Conservation (phyloP, 2,329 filamentous ascomycete species). For the Pseudofabraea citricarpa region DNA sequence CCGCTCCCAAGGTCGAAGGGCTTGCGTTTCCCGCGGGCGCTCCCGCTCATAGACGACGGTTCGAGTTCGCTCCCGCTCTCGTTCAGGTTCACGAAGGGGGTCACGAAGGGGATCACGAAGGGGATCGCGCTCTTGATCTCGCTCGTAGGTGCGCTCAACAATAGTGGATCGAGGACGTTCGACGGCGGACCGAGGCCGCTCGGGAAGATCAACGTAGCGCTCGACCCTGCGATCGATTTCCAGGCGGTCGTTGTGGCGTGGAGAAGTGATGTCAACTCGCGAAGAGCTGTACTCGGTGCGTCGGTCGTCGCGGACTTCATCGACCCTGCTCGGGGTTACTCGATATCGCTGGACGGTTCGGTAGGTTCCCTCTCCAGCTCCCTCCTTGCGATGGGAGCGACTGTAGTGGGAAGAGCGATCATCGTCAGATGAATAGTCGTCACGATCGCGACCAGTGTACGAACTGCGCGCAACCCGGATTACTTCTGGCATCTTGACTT, state of each 20-base stretch:
- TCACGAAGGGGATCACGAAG: slow-evolving; percentile 35
- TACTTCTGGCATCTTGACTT: slow-evolving; percentile 19
- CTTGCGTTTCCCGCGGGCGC: slow-evolving; percentile 36
- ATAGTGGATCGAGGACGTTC: slow-evolving; percentile 18
- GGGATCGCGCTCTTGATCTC: slow-evolving; percentile 21
- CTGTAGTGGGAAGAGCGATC: slow-evolving; percentile 18
- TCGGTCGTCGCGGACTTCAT: slow-evolving; percentile 23
- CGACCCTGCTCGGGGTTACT: slow-evolving; percentile 22
- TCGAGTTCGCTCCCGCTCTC: slow-evolving; percentile 21
- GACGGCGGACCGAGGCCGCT: slow-evolving; percentile 23
- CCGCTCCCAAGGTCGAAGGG: slow-evolving; percentile 29
- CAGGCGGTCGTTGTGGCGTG: slow-evolving; percentile 19
- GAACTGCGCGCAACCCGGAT: slow-evolving; percentile 16
- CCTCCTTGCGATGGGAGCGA: slow-evolving; percentile 9
- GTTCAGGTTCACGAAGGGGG: slow-evolving; percentile 32
- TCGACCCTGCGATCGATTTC: slow-evolving; percentile 27
- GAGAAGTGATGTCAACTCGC: slow-evolving; percentile 17
- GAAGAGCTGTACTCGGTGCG: slow-evolving; percentile 11
- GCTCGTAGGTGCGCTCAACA: slow-evolving; percentile 17
- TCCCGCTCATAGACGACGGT: slow-evolving; percentile 38
- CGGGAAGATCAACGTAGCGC: slow-evolving; percentile 15
- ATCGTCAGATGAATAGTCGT: slow-evolving; percentile 27
- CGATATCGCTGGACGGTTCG: slow-evolving; percentile 28
- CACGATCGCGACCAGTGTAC: slow-evolving; percentile 18
- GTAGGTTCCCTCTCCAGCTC: slow-evolving; percentile 15